Evolutionary conservation across 306 rosid species (phyloP).

Genomic region (Trifolium subterraneum): DNA sequence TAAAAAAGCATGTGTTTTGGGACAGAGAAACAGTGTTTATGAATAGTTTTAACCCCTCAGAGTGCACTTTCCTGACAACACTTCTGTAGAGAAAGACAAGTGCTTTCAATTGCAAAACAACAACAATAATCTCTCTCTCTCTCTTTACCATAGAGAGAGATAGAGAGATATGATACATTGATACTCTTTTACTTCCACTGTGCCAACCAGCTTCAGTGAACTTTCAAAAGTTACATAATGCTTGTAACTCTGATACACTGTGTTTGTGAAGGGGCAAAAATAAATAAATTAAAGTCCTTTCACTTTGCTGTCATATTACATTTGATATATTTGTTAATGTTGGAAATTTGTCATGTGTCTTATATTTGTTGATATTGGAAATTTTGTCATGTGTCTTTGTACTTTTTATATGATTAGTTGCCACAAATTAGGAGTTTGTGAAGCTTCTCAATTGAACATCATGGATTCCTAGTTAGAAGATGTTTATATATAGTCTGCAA

Average conservation of each 20-base stretch:
- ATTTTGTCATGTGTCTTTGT: background rate
- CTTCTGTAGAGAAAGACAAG: conserved; percentile 50
- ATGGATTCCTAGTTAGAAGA: conserved; percentile 18
- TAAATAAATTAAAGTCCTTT: background rate
- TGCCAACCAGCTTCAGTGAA: conserved; percentile 23
- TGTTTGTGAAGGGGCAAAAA: background rate
- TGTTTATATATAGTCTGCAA: too few species aligned
- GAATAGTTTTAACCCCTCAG: conserved; percentile 66
- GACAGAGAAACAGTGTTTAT: conserved; percentile 60
- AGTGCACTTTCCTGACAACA: conserved; percentile 73
- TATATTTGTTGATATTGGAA: background rate
- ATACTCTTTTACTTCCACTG: conserved; percentile 53
- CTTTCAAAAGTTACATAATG: conserved; percentile 12
- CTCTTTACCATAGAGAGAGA: background rate
- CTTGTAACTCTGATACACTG: background rate
- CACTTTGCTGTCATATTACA: background rate
- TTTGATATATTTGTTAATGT: background rate
- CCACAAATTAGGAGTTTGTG: conserved; percentile 19
- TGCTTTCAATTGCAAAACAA: conserved; percentile 65
- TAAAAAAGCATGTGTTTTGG: conserved; percentile 73
- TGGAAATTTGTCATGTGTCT: conserved; percentile 6
- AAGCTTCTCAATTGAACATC: background rate
- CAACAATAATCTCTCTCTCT: background rate
- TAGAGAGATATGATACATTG: background rate
- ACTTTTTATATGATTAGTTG: conserved; percentile 29